A percentile compares a stretch with the other conserved stretches of the same genome.
These are phyloP conservation scores for Sporothrix protearum DNA, from an alignment of 2,329 filamentous ascomycete species.

Conservation along the genomic window DNA sequence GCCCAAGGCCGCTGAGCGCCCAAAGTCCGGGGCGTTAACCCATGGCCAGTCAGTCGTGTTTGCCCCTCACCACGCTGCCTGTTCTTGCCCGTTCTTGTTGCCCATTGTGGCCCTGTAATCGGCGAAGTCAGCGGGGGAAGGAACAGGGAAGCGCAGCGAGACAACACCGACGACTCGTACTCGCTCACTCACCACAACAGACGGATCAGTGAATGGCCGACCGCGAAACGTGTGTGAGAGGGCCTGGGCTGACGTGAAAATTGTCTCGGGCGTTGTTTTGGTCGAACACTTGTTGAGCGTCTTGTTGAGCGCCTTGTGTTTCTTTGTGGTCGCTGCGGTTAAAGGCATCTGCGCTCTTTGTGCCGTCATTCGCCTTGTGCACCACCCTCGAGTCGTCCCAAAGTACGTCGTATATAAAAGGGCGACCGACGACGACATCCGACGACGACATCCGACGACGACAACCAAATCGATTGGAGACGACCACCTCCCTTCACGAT, in stretches of 20 bases:
- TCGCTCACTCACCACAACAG: neutral
- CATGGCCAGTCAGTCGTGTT: neutral
- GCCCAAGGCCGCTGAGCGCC: neutral
- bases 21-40: neutral
- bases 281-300: neutral
- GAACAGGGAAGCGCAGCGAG: slow-evolving; percentile 7
- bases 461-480: neutral
- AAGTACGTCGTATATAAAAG: neutral
- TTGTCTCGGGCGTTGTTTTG: neutral
- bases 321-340: neutral
- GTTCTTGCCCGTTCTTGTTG: neutral
- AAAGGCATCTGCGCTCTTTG: neutral
- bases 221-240: neutral
- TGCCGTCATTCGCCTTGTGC: neutral
- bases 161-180: neutral
- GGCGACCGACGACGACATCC: neutral
- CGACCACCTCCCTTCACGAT: neutral
- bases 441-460: neutral
- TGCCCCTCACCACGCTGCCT: neutral
- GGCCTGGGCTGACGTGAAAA: slow-evolving; percentile 2
- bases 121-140: neutral
- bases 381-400: neutral
- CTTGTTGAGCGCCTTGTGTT: neutral
- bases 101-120: neutral
- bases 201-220: slow-evolving; percentile 10